Conservation (phyloP, 202 grass and related monocot species). For the Zoysia matrella region DNA sequence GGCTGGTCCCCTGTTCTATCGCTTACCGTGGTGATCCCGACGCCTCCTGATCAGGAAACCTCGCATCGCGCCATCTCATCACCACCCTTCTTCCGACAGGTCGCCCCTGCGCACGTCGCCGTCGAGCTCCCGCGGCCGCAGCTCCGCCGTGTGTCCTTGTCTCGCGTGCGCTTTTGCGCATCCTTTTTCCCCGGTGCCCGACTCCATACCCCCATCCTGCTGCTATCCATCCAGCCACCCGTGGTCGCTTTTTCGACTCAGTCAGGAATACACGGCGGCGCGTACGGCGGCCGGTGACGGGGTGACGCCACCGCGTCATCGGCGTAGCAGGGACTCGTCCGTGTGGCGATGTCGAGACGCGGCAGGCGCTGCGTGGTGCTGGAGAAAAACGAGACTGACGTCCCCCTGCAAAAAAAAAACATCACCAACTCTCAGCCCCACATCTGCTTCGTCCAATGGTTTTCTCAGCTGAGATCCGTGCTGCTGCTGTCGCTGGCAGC, state of each 20-base stretch:
- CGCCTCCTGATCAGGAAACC: too few species aligned
- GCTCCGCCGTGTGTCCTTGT: not conserved
- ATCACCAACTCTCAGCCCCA: too few species aligned
- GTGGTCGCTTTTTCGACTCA: not conserved
- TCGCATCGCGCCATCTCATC: too few species aligned
- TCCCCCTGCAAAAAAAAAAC: too few species aligned
- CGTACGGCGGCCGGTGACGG: too few species aligned
- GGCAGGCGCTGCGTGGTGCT: not conserved
- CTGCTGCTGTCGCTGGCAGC: not conserved
- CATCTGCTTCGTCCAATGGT: too few species aligned
- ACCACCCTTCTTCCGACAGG: not conserved
- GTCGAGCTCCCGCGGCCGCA: not conserved
- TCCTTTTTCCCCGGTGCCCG: not conserved
- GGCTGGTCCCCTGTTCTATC: too few species aligned
- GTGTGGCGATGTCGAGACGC: not conserved
- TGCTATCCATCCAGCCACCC: not conserved
- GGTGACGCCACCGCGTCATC: too few species aligned
- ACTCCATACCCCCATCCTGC: too few species aligned
- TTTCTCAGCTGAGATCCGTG: too few species aligned
- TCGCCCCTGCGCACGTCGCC: not conserved
- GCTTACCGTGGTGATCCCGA: too few species aligned
- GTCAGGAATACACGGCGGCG: not conserved
- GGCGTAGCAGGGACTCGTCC: not conserved
- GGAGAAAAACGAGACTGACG: too few species aligned
- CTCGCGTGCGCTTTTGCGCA: constrained; percentile 21